A percentile compares a stretch with the other conserved stretches of the same genome.
These are phyloP conservation scores for Trichoderma sp. DNA, from an alignment of 2,329 filamentous ascomycete genomes.

Conservation along the genomic window DNA sequence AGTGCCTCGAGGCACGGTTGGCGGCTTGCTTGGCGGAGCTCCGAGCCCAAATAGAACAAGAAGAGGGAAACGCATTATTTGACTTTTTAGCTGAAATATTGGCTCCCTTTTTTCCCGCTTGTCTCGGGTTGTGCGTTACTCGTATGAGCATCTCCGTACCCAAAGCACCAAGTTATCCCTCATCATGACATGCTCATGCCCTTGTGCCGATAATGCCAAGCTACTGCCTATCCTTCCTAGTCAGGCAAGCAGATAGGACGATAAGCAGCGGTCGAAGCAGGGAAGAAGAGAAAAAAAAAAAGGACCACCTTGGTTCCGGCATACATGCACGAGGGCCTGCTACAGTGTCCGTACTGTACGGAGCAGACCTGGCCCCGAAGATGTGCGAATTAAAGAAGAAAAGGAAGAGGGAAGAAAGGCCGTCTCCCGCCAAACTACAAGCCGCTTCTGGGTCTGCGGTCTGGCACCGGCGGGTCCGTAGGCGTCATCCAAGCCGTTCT, in stretches of 20 bases:
- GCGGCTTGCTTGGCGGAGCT: constrained; percentile 1
- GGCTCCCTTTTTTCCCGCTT: background rate
- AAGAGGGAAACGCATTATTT: background rate
- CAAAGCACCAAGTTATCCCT: background rate
- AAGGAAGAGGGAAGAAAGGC: background rate
- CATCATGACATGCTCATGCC: constrained; percentile 7
- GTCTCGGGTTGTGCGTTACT: background rate
- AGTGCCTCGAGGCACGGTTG: background rate
- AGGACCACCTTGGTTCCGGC: background rate
- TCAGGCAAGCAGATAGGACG: constrained; percentile 9
- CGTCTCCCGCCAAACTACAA: background rate
- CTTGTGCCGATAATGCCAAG: constrained; percentile 1
- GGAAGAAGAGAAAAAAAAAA: background rate
- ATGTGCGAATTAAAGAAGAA: background rate
- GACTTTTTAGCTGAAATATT: background rate
- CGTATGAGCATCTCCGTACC: background rate
- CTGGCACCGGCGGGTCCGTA: constrained; percentile 17
- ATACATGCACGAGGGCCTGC: background rate
- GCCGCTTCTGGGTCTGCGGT: constrained; percentile 14
- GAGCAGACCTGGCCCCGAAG: background rate
- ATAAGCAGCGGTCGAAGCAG: constrained; percentile 6
- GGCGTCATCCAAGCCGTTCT: constrained; percentile 11
- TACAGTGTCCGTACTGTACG: constrained; percentile 10
- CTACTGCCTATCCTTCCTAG: constrained; percentile 15
- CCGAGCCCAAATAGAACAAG: background rate